Percentiles rank a stretch among this genome's conserved stretches.
These are phyloP conservation scores for Ceratobasidium sp. DNA, from an alignment of 1,284 basidiomycete species.

Conservation along the genomic window DNA sequence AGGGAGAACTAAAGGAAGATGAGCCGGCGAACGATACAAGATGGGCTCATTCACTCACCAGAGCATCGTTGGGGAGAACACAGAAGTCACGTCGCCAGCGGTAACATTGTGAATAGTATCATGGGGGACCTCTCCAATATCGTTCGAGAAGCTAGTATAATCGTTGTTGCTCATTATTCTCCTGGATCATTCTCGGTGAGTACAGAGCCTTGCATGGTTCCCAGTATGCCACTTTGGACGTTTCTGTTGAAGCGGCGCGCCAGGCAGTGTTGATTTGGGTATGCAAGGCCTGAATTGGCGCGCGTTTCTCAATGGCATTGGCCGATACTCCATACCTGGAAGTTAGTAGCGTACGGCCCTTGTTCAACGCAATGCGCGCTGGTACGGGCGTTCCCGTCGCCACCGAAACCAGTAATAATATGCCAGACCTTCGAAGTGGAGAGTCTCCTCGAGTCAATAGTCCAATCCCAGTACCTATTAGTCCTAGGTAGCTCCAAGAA, in stretches of 20 bases:
- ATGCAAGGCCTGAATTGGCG: neutral
- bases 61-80: constrained; percentile 39
- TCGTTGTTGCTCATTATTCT: neutral
- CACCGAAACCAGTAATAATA: constrained; percentile 30
- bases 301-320: neutral
- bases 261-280: constrained; percentile 31
- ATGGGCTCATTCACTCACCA: constrained; percentile 2
- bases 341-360: constrained; percentile 37
- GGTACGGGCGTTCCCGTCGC: constrained; percentile 31
- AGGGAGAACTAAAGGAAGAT: constrained; percentile 31
- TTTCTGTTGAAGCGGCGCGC: constrained; percentile 42
- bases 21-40: neutral
- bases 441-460: constrained; percentile 39
- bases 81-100: constrained; percentile 31
- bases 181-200: constrained; percentile 4
- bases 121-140: constrained; percentile 24
- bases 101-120: constrained; percentile 39
- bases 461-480: constrained; percentile 43
- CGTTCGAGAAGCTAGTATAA: constrained; percentile 20
- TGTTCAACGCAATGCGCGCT: constrained; percentile 29
- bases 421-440: constrained; percentile 33
- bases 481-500: neutral
- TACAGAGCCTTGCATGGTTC: constrained; percentile 38
- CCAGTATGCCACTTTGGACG: neutral
- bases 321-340: constrained; percentile 10